Base-by-base conservation (phyloP, 179 eudicot genomes). In the Beta macrorhiza region DNA sequence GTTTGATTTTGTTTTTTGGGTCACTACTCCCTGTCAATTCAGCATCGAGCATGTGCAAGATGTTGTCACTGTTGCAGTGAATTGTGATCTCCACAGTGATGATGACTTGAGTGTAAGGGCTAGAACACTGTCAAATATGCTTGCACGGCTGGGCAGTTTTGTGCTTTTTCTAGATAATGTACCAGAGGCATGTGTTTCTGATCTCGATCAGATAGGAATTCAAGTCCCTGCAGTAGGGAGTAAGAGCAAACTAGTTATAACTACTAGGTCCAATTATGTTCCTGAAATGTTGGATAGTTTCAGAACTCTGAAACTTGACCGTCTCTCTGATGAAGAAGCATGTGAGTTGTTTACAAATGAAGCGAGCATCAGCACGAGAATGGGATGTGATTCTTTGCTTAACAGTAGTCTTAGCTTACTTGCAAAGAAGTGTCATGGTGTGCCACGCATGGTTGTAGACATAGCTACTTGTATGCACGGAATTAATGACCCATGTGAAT, bases 121-220 rank as follows among this genome's bases (percentile, higher is more conserved):
- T 32, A 7, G 22, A 16, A 72, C 37, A 62, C 53, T 80, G 67
- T 72, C 69, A 5, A 19, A 47, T 53, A 10, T 44, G 5, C 25
- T 80, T 52, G 53, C 67, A 16, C 25, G 62, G 49, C 72, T 64
- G 17, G 82, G 70, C 13, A 72, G 63, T 16, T 58, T 73, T 62
- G 82, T 80, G 52, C 64, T 80, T 49, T 80, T 80, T 72, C 53
- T 75, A 67, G 79, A 81, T 75, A 74, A 12, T 75, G 79, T 75
- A 5, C 73, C 74, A 7, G 68, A 44, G 44, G 74, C 44, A 59
- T 12, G 2, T 17, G 32, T 81, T 58, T 53, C 67, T 19, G 32
- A 29, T 29, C 49, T 22, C 4, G 59, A 65, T 9, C 49, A 56
- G 29, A n/a, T 81, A 22, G 83, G 79, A 16, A 75, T 81, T 20